phyloP scores from a whole-genome alignment of 495 filamentous ascomycete genomes.

The Penicillium longicatenatum region DNA sequence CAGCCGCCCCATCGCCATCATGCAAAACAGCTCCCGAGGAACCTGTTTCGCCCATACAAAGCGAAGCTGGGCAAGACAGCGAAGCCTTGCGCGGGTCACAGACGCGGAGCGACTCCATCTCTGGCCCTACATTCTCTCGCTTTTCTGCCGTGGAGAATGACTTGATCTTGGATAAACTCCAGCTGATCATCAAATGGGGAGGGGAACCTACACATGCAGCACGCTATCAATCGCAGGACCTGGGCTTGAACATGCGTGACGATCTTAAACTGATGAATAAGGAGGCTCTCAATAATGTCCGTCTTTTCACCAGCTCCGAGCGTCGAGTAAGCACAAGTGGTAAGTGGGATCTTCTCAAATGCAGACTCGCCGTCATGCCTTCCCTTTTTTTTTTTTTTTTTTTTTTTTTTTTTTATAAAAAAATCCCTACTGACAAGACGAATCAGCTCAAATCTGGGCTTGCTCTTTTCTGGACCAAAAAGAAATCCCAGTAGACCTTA shows the following conservation, averaged over 20 bases:
- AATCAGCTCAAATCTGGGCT: conserved; percentile 87
- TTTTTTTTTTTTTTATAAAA: too few species aligned
- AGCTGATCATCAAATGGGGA: conserved; percentile 98
- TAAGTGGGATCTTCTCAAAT: conserved; percentile 34
- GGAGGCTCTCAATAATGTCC: conserved; percentile 84
- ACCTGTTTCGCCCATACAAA: conserved; percentile 21
- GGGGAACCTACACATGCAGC: conserved; percentile 97
- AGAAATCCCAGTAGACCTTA: conserved; percentile 78
- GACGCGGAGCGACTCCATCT: conserved; percentile 76
- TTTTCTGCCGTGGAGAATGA: conserved; percentile 89
- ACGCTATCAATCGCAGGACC: conserved; percentile 90
- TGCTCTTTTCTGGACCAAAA: conserved; percentile 86
- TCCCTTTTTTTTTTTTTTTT: too few species aligned
- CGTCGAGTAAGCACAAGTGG: conserved; percentile 88
- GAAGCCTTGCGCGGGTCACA: conserved; percentile 44
- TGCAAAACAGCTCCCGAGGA: conserved; percentile 23
- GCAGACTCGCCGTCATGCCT: neutral
- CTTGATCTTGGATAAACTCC: conserved; percentile 88
- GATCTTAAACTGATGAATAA: conserved; percentile 93
- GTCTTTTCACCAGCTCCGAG: conserved; percentile 93
- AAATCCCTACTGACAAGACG: conserved; percentile 19
- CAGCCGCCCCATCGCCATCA: conserved; percentile 3
- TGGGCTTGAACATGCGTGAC: conserved; percentile 93
- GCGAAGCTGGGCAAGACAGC: conserved; percentile 21
- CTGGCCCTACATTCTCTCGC: conserved; percentile 82